Evolutionary conservation across 2,329 filamentous ascomycete species (phyloP), one percentile per base, ranked within the genome.

Genomic region (Diplodia corticola): DNA sequence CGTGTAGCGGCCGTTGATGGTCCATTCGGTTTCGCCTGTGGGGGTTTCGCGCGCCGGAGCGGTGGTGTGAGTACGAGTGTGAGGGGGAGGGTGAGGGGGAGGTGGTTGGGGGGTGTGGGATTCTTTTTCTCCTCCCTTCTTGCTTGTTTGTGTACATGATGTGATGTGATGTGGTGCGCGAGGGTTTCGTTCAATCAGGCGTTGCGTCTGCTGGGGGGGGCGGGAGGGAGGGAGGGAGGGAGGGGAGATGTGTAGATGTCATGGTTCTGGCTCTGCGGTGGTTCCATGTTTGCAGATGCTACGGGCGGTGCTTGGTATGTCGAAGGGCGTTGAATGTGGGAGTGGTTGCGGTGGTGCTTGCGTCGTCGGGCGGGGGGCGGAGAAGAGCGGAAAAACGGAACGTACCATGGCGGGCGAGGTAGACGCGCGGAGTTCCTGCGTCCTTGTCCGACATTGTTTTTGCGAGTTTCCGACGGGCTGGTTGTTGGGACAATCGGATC

Each of bases 141-240:
- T n/a, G n/a, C n/a, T n/a, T n/a, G 90, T 89, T 0, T 88, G 91
- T 0, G 89, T 87, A 1, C 89, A 89, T 30, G 89, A 89, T 22
- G 88, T 85, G 9, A 76, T 6, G 30, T 30, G 89, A 89, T 22
- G 88, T 85, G 9, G 76, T 6, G 30, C 13, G 30, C 4, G 33
- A 17, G 12, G n/a, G 22, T 35, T n/a, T n/a, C n/a, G 49, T 54
- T 44, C 40, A 28, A 5, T 17, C 35, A 10, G 30, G n/a, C 17
- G 26, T 33, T n/a, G 17, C 20, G 33, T 17, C 59, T 79, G 82
- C 3, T 86, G 84, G 12, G 89, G 89, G 0, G 89, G 91, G 0
- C 89, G 87, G 1, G 89, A 89, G 24, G 89, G 89, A 22, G 88
- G 22, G 1, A 40, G 40, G 22, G 5, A 22, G n/a, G 6, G 55